Conservation (phyloP, 2,329 filamentous ascomycete genomes). For the Fusarium sp. region DNA sequence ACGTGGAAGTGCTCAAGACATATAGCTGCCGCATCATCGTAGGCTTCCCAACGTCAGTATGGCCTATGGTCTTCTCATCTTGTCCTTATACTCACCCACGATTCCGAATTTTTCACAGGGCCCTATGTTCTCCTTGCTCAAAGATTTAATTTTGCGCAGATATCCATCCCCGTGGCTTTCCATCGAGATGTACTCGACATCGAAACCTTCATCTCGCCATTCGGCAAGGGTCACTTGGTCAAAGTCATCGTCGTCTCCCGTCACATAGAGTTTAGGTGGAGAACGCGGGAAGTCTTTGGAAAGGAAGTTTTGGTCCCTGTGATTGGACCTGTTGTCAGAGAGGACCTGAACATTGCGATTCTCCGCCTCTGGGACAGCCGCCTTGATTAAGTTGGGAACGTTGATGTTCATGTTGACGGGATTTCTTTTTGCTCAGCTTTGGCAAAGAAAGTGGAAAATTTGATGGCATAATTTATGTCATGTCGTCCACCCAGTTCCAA, state of each 20-base stretch:
- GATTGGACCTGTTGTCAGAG: slow-evolving; percentile 54
- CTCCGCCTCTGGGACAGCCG: slow-evolving; percentile 51
- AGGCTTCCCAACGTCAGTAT: slow-evolving; percentile 50
- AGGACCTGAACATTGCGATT: slow-evolving; percentile 52
- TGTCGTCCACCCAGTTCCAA: slow-evolving; percentile 30
- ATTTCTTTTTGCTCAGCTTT: background rate
- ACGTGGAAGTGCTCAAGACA: slow-evolving; percentile 64
- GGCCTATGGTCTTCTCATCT: background rate
- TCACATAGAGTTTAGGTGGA: slow-evolving; percentile 60
- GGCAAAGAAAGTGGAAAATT: background rate
- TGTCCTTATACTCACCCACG: slow-evolving; percentile 51
- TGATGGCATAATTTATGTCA: background rate
- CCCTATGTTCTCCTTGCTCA: slow-evolving; percentile 53
- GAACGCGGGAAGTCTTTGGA: slow-evolving; percentile 57
- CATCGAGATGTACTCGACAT: slow-evolving; percentile 61
- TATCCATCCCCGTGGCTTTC: slow-evolving; percentile 55
- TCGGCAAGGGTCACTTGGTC: slow-evolving; percentile 56
- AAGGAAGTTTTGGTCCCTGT: slow-evolving; percentile 60
- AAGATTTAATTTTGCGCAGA: slow-evolving; percentile 51
- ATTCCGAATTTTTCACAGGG: slow-evolving; percentile 63
- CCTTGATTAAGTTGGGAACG: slow-evolving; percentile 51
- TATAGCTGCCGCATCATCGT: slow-evolving; percentile 59
- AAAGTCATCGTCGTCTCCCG: slow-evolving; percentile 60
- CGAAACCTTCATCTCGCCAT: slow-evolving; percentile 62
- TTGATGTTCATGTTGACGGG: slow-evolving; percentile 46